These are phyloP conservation scores for Tolypocladium ovalisporum DNA, from an alignment of 2,329 filamentous ascomycete species.

Conservation along the genomic window DNA sequence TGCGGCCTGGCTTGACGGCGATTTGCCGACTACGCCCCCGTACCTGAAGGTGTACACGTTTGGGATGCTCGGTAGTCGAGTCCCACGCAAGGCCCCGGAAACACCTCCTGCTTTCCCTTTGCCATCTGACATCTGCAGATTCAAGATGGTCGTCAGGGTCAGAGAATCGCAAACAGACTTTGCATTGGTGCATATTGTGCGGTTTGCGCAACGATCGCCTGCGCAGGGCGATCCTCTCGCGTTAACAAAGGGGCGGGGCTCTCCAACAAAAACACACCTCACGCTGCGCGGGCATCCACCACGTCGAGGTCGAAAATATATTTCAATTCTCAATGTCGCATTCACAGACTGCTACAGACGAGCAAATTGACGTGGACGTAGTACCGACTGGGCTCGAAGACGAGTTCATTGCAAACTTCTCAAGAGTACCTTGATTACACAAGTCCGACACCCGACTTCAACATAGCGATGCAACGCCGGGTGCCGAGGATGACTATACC, in stretches of 20 bases:
- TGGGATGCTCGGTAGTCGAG: neutral
- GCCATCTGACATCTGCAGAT: neutral
- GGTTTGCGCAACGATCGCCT: neutral
- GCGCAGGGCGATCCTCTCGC: neutral
- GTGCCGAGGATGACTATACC: too few relatives aligned
- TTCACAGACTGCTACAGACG: neutral
- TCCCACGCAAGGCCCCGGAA: neutral
- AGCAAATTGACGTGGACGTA: neutral
- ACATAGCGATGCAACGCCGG: too few relatives aligned
- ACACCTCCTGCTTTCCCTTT: neutral
- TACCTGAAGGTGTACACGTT: neutral
- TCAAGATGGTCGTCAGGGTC: neutral
- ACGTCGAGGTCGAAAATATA: too few relatives aligned
- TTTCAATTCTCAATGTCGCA: neutral
- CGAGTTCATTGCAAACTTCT: too few relatives aligned
- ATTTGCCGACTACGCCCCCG: neutral
- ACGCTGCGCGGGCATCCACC: too few relatives aligned
- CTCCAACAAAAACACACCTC: neutral
- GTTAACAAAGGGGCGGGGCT: neutral
- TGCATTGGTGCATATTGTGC: neutral
- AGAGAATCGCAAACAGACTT: neutral
- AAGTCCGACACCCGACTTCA: too few relatives aligned
- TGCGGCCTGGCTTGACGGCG: too few relatives aligned
- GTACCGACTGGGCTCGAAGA: too few relatives aligned
- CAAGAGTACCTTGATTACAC: too few relatives aligned